A percentile compares a stretch with the other conserved stretches of the same genome.
Conservation (phyloP, 441 rosid genomes). For the Populus hybrid region DNA sequence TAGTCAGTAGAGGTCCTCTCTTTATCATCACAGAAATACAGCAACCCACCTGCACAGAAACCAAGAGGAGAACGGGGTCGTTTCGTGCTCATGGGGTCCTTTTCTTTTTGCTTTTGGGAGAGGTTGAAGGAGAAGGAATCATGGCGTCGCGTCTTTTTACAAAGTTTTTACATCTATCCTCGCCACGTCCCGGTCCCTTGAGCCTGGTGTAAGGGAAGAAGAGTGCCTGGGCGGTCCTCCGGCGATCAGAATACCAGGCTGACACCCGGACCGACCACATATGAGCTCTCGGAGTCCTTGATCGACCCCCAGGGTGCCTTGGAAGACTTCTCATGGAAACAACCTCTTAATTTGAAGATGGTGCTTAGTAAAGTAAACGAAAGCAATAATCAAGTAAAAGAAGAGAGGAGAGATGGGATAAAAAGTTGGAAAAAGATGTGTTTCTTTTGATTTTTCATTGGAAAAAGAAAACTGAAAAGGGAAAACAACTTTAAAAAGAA, state of each 20-base stretch:
- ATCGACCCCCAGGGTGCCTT: background rate
- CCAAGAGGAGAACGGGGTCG: background rate
- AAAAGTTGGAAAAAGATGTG: no score
- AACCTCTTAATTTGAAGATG: no score
- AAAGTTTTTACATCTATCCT: slow-evolving; percentile 3
- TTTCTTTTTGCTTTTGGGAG: background rate
- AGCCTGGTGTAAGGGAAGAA: background rate
- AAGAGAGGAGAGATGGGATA: no score
- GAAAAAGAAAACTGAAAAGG: background rate
- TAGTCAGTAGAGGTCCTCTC: background rate
- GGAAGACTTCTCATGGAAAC: background rate
- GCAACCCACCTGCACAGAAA: background rate
- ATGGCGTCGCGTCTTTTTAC: slow-evolving; percentile 22
- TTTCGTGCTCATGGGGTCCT: background rate
- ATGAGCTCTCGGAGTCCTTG: background rate
- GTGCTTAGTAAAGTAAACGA: no score
- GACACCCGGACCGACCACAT: background rate
- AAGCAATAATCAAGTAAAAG: no score
- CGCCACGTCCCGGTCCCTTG: background rate
- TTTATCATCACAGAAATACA: background rate
- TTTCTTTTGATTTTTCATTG: no score
- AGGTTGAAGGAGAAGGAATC: background rate
- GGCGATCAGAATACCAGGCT: background rate
- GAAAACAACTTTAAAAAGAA: no score
- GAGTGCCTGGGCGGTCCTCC: slow-evolving; percentile 1